Evolutionary conservation across 202 grass and related monocot species (phyloP).

Genomic region (Setaria italica): DNA sequence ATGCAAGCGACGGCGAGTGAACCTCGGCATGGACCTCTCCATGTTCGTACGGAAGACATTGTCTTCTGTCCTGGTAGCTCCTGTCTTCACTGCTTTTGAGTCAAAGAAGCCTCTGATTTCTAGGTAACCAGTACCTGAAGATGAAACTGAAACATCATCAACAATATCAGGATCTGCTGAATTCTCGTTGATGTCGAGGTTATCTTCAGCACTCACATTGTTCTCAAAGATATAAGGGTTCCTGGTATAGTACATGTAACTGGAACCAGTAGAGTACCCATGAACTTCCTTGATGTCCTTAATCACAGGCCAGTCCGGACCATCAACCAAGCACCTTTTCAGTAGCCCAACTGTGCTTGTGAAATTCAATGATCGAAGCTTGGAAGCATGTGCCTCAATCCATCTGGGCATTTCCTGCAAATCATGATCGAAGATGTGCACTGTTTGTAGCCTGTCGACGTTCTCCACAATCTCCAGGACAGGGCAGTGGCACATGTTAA

Average conservation of each 20-base stretch:
- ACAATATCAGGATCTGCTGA: conserved; percentile 28
- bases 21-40: not conserved
- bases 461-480: conserved; percentile 48
- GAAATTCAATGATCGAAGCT: conserved; percentile 59
- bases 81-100: conserved; percentile 21
- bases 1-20: conserved; percentile 26
- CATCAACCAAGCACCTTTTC: conserved; percentile 61
- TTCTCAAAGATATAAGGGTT: conserved; percentile 65
- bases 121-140: conserved; percentile 37
- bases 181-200: conserved; percentile 5
- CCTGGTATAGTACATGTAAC: conserved; percentile 66
- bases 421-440: conserved; percentile 74
- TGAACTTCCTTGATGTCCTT: conserved; percentile 63
- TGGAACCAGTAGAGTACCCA: conserved; percentile 55
- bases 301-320: conserved; percentile 61
- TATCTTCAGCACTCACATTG: conserved; percentile 43
- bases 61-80: conserved; percentile 28
- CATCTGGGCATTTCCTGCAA: conserved; percentile 67
- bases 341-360: conserved; percentile 47
- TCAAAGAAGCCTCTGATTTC: conserved; percentile 50
- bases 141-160: conserved; percentile 40
- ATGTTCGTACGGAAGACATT: not conserved
- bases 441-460: conserved; percentile 41
- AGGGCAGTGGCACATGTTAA: conserved; percentile 70
- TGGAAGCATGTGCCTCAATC: conserved; percentile 48